Conservation (phyloP, 768 basidiomycete species). For the Russula compacta region DNA sequence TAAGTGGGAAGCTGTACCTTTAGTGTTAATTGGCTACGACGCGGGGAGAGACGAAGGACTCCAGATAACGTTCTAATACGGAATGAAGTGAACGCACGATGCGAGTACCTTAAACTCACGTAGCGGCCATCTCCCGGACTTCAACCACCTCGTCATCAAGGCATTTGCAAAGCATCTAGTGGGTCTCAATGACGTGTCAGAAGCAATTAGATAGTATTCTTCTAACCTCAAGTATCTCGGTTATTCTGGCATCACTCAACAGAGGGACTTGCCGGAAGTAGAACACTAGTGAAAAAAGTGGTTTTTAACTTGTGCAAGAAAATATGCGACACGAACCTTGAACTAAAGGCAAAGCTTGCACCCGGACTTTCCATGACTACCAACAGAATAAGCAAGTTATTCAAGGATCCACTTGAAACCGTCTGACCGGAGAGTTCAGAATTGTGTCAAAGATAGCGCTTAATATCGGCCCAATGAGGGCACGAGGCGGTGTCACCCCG, state of each 20-base stretch:
- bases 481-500: constrained; percentile 67
- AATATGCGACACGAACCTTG: constrained; percentile 40
- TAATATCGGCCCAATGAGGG: constrained; percentile 60
- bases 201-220: not conserved
- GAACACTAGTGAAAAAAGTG: constrained; percentile 41
- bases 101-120: constrained; percentile 36
- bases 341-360: constrained; percentile 78
- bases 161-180: constrained; percentile 67
- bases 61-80: constrained; percentile 61
- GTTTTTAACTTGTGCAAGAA: not conserved
- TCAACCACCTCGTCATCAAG: constrained; percentile 83
- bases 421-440: constrained; percentile 58
- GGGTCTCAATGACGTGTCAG: not conserved
- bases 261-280: constrained; percentile 87
- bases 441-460: constrained; percentile 70
- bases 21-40: constrained; percentile 63
- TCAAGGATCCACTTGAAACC: not conserved
- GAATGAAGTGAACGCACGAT: not conserved
- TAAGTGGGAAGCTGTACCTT: constrained; percentile 38
- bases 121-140: constrained; percentile 83
- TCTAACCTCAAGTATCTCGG: constrained; percentile 70
- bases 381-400: constrained; percentile 5
- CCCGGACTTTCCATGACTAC: constrained; percentile 80
- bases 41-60: constrained; percentile 72
- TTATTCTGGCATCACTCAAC: constrained; percentile 63